phyloP scores from a whole-genome alignment of 176 grass and related monocot genomes.

The Zoysia japonica region DNA sequence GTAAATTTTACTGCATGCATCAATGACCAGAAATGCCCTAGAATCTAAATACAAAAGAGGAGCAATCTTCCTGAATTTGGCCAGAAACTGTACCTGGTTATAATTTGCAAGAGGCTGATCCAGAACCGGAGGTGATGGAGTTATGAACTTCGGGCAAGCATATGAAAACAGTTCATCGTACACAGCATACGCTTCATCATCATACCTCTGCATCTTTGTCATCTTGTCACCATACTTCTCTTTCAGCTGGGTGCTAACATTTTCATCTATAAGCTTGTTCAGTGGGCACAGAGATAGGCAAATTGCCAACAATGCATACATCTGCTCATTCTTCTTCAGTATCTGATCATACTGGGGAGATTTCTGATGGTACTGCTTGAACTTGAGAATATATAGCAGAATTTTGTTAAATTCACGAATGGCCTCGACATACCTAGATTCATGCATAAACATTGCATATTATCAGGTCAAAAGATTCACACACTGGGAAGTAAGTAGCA shows the following conservation, averaged over 20 bases:
- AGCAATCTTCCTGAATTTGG: neutral
- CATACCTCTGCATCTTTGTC: no score
- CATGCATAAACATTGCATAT: no score
- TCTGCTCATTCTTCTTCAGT: conserved; percentile 83
- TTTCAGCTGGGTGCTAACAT: conserved; percentile 87
- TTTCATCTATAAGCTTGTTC: conserved; percentile 84
- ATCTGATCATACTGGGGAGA: no score
- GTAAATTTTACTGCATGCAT: neutral
- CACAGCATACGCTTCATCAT: conserved; percentile 21
- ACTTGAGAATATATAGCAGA: conserved; percentile 91
- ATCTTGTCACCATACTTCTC: no score
- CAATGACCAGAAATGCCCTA: neutral
- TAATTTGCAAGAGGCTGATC: conserved; percentile 82
- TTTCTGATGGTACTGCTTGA: conserved; percentile 94
- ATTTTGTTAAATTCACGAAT: conserved; percentile 98
- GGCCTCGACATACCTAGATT: conserved; percentile 60
- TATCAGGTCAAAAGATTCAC: no score
- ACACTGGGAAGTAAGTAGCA: no score
- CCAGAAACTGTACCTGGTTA: conserved; percentile 67
- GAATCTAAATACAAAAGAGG: neutral
- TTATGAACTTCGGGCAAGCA: conserved; percentile 97
- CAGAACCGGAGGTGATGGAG: conserved; percentile 71
- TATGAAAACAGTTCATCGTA: conserved; percentile 97
- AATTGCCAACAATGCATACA: conserved; percentile 91
- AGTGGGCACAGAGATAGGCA: conserved; percentile 89